Conservation (phyloP, 306 rosid species). For the Echinosophora koreensis region DNA sequence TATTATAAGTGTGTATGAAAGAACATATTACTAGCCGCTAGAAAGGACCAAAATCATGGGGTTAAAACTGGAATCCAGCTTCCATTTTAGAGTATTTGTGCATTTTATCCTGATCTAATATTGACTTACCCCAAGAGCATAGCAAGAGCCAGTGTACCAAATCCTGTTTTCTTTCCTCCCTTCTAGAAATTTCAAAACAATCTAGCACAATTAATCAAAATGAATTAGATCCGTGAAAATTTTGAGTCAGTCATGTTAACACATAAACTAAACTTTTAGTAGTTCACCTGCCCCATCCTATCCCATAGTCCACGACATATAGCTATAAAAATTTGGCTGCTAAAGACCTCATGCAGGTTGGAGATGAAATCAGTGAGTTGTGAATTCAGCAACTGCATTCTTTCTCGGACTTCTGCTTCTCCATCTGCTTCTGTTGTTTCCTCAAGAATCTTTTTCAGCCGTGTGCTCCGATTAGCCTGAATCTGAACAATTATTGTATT, state of each 20-base stretch:
- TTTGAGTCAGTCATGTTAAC: neutral
- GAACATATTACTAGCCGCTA: neutral
- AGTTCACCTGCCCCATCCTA: constrained; percentile 91
- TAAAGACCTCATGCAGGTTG: constrained; percentile 88
- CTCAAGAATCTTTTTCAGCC: constrained; percentile 87
- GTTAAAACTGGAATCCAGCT: too few species aligned
- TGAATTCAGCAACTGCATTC: constrained; percentile 84
- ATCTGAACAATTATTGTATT: constrained; percentile 57
- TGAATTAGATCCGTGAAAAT: constrained; percentile 39
- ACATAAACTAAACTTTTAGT: neutral
- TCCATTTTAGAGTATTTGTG: neutral
- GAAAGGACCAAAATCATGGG: neutral
- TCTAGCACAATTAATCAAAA: constrained; percentile 55
- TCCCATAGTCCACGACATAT: constrained; percentile 93
- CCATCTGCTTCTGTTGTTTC: constrained; percentile 94
- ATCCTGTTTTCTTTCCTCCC: constrained; percentile 95
- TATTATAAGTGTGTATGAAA: too few species aligned
- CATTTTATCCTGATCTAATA: neutral
- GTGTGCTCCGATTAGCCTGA: constrained; percentile 76
- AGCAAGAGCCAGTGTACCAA: constrained; percentile 91
- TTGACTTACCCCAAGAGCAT: constrained; percentile 90
- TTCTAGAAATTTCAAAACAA: constrained; percentile 84
- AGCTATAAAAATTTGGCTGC: constrained; percentile 80
- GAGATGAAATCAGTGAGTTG: constrained; percentile 83
- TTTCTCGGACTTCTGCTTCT: constrained; percentile 90